Percentiles rank a stretch among this genome's conserved stretches.
Conservation (phyloP, 2,329 filamentous ascomycete genomes). For the Cryphonectria nitschkei region DNA sequence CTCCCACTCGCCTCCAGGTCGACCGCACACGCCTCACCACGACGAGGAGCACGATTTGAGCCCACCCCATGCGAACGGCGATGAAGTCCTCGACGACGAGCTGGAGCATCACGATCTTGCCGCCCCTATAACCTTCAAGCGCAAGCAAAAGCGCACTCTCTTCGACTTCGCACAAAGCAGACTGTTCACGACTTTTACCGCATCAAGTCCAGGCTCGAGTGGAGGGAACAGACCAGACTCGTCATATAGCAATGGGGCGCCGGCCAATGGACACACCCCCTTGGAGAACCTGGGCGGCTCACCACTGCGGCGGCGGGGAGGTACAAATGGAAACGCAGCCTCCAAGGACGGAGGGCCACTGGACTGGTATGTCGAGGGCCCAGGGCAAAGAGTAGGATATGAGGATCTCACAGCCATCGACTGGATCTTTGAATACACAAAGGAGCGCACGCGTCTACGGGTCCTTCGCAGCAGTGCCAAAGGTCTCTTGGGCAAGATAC, state of each 20-base stretch:
- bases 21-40: conserved; percentile 44
- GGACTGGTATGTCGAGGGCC: conserved; percentile 92
- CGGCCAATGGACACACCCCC: conserved; percentile 1
- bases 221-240: conserved; percentile 10
- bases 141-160: conserved; percentile 60
- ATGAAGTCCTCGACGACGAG: conserved; percentile 56
- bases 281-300: conserved; percentile 19
- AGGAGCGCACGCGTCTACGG: conserved; percentile 87
- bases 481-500: conserved; percentile 73
- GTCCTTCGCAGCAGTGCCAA: conserved; percentile 70
- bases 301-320: conserved; percentile 21
- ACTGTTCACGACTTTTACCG: conserved; percentile 53
- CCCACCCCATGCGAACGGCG: conserved; percentile 36
- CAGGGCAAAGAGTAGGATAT: conserved; percentile 88
- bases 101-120: conserved; percentile 55
- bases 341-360: conserved; percentile 54
- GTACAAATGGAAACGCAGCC: conserved; percentile 23
- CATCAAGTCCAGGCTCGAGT: conserved; percentile 28
- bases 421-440: conserved; percentile 99
- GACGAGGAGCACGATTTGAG: conserved; percentile 51
- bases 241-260: conserved; percentile 17
- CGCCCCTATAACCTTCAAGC: conserved; percentile 70
- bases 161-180: conserved; percentile 47
- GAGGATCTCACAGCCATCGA: conserved; percentile 97
- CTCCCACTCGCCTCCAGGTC: conserved; percentile 35